Percentiles rank a stretch among this genome's conserved stretches.
Evolutionary conservation across 257 asterid genomes (phyloP).

Genomic region (Datura wrightii): DNA sequence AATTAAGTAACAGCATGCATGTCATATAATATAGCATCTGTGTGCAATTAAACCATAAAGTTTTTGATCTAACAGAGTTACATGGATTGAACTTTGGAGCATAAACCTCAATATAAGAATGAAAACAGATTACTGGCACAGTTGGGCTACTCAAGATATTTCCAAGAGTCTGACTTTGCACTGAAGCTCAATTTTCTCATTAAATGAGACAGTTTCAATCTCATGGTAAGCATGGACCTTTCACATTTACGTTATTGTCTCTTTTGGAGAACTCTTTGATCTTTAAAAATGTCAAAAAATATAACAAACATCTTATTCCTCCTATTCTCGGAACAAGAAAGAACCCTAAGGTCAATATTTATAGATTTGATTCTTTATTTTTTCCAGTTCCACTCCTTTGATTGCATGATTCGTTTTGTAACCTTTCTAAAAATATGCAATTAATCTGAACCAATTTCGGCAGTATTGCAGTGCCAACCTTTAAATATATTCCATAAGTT

Average conservation of each 20-base stretch:
- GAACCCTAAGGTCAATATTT: background rate
- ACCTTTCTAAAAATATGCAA: background rate
- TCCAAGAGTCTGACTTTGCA: background rate
- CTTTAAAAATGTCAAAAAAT: background rate
- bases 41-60: background rate
- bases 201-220: background rate
- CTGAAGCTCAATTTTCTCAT: background rate
- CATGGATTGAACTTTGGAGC: background rate
- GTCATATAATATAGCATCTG: background rate
- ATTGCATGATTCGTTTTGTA: slow-evolving; percentile 11
- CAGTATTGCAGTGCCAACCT: background rate
- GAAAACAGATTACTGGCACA: background rate
- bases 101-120: background rate
- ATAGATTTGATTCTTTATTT: background rate
- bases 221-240: background rate
- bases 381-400: slow-evolving; percentile 6
- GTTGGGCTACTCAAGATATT: background rate
- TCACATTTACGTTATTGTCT: background rate
- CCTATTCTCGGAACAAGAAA: background rate
- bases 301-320: background rate
- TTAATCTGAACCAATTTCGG: background rate
- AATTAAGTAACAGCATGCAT: background rate
- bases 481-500: background rate
- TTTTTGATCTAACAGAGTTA: background rate
- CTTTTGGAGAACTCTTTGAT: background rate